Base-by-base conservation (phyloP, 495 filamentous ascomycete species). In the Hypoxylon perforatum region DNA sequence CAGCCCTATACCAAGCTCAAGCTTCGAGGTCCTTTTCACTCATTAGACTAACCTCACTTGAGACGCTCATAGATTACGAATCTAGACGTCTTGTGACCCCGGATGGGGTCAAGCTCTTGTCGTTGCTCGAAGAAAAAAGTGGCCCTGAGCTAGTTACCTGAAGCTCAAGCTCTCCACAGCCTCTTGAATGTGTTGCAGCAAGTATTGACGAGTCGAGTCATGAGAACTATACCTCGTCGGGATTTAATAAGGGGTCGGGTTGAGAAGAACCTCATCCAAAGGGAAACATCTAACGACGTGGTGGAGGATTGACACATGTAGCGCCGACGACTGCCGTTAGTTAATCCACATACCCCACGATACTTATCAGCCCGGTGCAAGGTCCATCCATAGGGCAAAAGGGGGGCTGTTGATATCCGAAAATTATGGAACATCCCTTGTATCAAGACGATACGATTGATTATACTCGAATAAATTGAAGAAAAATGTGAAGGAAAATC, bases 331-430 rank as follows among this genome's bases (percentile, higher is more conserved):
- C 54, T 63, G 33, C 54, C 54, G 49, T 25, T 10, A 39, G 33
- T 41, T 39, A 2, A 21, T 10, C 49, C 63, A n/a, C 33, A 33
- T 10, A 17, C 8, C 19, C 28, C 30, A 11, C 25, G 18, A 14
- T 36, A 18, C 9, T 23, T 39, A 22, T 22, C 47, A 3, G 47
- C 23, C 55, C 33, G 9, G 28, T 19, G 39, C 41, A 18, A 35
- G 21, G 15, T 41, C 48, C 39, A 6, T 36, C 54, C 55, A 10
- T 11, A 46, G 39, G 30, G 49, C 38, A 3, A 44, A 14, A 55
- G 49, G 61, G 19, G n/a, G 65, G 64, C 64, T 69, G 60, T 60
- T 42, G 38, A 59, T 15, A n/a, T n/a, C n/a, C n/a, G n/a, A n/a
- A n/a, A n/a, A n/a, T n/a, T n/a, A n/a, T n/a, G n/a, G n/a, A n/a